Evolutionary conservation across 1,139 yeast genomes (phyloP).

Genomic region (Yamadazyma taylorii): DNA sequence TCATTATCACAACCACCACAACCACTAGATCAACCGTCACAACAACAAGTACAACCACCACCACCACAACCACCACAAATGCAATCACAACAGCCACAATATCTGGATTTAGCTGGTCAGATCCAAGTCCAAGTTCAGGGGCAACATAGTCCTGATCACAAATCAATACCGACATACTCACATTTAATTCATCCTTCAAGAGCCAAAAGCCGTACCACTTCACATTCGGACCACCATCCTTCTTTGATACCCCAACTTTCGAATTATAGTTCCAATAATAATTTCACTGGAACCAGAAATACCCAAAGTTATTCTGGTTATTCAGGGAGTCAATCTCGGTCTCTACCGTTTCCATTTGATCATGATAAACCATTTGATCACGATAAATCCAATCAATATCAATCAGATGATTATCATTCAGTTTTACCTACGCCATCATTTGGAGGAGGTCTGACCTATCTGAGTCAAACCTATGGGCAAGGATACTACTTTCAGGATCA

Average conservation of each 20-base stretch:
- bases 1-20: not conserved
- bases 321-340: not conserved
- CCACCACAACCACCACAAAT: not conserved
- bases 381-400: too few relatives aligned
- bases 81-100: constrained; percentile 2
- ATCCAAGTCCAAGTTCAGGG: constrained; percentile 1
- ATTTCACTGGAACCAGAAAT: too few relatives aligned
- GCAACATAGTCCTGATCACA: not conserved
- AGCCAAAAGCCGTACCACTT: not conserved
- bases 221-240: not conserved
- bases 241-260: not conserved
- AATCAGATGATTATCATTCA: too few relatives aligned
- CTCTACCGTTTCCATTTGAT: constrained; percentile 1
- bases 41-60: not conserved
- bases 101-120: not conserved
- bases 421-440: too few relatives aligned
- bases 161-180: not conserved
- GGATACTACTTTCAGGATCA: not conserved
- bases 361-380: too few relatives aligned
- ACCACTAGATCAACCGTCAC: constrained; percentile 2
- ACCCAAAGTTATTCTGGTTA: too few relatives aligned
- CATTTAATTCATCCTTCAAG: not conserved
- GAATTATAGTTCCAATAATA: not conserved
- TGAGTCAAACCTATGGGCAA: not conserved
- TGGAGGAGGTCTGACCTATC: too few relatives aligned